phyloP scores from a whole-genome alignment of 495 filamentous ascomycete genomes.

The Aspergillus haitiensis region DNA sequence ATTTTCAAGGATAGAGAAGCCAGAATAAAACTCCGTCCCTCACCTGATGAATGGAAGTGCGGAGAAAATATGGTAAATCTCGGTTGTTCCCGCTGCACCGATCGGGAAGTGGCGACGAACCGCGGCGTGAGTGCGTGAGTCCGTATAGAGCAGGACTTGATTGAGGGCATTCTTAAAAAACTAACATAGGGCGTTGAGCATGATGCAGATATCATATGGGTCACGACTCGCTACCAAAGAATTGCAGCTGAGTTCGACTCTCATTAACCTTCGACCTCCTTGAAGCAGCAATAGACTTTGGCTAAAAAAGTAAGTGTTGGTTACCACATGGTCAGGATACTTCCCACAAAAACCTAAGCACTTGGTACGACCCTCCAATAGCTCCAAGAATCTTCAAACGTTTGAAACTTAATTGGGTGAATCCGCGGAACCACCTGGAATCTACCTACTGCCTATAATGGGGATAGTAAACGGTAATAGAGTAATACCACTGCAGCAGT shows the following conservation, averaged over 20 bases:
- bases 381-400: not conserved
- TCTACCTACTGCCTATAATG: too few species aligned
- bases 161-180: too few species aligned
- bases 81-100: conserved; percentile 6
- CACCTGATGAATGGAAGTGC: not conserved
- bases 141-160: not conserved
- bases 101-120: not conserved
- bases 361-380: not conserved
- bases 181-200: too few species aligned
- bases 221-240: too few species aligned
- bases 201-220: too few species aligned
- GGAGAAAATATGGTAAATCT: not conserved
- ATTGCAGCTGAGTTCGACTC: not conserved
- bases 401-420: not conserved
- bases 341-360: not conserved
- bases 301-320: not conserved
- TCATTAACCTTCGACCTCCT: not conserved
- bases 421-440: not conserved
- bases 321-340: conserved; percentile 4
- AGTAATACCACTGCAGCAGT: not conserved
- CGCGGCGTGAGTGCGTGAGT: not conserved
- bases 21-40: not conserved
- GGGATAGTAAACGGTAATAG: too few species aligned
- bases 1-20: too few species aligned
- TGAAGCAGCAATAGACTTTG: not conserved